Base-by-base conservation (phyloP, 345 rosid species). In the Capsella bursapastoris region DNA sequence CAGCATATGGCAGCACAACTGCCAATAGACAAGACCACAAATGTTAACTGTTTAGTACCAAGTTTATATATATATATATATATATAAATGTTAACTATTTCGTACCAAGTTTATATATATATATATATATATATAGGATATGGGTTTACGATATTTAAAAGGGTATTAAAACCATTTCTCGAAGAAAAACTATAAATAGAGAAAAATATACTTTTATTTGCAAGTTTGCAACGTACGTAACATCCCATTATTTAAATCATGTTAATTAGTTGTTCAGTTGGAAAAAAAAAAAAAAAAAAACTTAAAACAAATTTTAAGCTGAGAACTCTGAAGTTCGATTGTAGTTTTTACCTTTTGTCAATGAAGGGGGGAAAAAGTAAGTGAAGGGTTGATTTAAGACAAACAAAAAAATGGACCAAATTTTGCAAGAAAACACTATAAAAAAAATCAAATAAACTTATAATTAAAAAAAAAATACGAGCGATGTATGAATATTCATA, bases 1-100 rank as follows among this genome's bases (percentile, higher is more conserved):
- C 96, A 90, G 77, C 96, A 90, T 53, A 90, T 2, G 61, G 83
- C 88, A 53, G 91, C 93, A 69, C 91, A 86, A 63, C 93, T 89
- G 83, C 72, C 65, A 35, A 52, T n/a, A 37, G 28, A 34, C 55
- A 50, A 41, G 41, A 51, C 7, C 57, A 73, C 18, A 4, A 7
- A 14, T n/a, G 56, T 15, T 48, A 57, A 15, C 4, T 13, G 2
- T 22, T 35, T 10, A 10, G 14, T 52, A 5, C 47, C 10, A 14
- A 9, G 25, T 15, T 52, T 43, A 22, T 22, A 22, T 53, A 18
- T 18, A 18, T 1, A 18, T n/a, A n/a, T n/a, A n/a, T n/a, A n/a
- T n/a, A 18, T 55, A 8, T 35, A 15, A n/a, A n/a, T n/a, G n/a
- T n/a, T n/a, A n/a, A n/a, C n/a, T n/a, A n/a, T n/a, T 35, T 10